A percentile compares a stretch with the other conserved stretches of the same genome.
These are phyloP conservation scores for Pisolithus microcarpus DNA, from an alignment of 768 basidiomycete species.

Conservation along the genomic window DNA sequence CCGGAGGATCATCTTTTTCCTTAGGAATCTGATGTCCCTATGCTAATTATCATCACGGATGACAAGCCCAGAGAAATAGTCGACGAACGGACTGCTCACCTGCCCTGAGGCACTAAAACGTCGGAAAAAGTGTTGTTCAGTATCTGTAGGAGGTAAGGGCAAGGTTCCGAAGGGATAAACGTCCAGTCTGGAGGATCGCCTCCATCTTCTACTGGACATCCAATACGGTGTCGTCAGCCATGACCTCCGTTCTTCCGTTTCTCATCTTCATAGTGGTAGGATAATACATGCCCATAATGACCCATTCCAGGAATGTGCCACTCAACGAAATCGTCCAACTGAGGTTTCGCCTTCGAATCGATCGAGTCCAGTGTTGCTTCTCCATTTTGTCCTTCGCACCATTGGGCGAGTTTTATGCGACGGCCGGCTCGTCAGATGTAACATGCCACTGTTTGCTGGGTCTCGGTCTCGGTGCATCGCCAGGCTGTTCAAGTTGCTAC, in stretches of 20 bases:
- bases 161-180: constrained; percentile 90
- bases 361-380: neutral
- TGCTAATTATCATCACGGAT: constrained; percentile 34
- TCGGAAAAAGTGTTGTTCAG: constrained; percentile 55
- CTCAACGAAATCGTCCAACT: constrained; percentile 31
- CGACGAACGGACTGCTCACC: constrained; percentile 39
- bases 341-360: constrained; percentile 24
- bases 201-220: constrained; percentile 47
- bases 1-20: constrained; percentile 42
- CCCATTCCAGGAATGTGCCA: no score
- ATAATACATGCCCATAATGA: constrained; percentile 33
- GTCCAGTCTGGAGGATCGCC: constrained; percentile 28
- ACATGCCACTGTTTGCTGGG: no score
- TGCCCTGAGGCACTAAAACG: constrained; percentile 71
- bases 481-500: neutral
- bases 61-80: neutral
- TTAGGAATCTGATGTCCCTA: constrained; percentile 45
- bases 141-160: constrained; percentile 45
- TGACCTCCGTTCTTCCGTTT: neutral
- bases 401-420: neutral
- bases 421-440: no score
- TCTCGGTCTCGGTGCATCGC: constrained; percentile 60
- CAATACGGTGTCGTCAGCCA: constrained; percentile 36
- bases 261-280: neutral
- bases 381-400: constrained; percentile 18